Evolutionary conservation across 108 stramenopile species (phyloP).

Genomic region (Cyclotella sp.): DNA sequence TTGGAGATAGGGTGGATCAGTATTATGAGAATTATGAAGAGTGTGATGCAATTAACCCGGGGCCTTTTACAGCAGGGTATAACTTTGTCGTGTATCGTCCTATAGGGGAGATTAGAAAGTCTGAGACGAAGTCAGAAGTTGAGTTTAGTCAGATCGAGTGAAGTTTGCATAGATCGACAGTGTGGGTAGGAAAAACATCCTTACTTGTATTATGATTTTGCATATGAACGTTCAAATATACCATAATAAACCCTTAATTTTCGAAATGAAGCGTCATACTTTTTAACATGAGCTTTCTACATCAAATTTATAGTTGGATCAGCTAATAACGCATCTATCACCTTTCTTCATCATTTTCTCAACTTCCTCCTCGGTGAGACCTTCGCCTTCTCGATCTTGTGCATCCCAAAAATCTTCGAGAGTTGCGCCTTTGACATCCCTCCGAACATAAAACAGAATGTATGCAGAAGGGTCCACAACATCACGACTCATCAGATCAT

Average conservation of each 20-base stretch:
- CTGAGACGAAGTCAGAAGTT: constrained; percentile 51
- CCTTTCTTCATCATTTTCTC: constrained; percentile 76
- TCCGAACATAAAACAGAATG: constrained; percentile 88
- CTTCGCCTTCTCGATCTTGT: constrained; percentile 68
- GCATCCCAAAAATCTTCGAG: constrained; percentile 90
- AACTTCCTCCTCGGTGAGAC: constrained; percentile 86
- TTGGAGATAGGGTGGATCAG: constrained; percentile 69
- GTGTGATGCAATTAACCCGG: constrained; percentile 66
- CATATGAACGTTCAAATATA: no score
- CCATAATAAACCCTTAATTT: no score
- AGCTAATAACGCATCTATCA: constrained; percentile 77
- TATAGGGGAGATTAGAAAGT: constrained; percentile 34
- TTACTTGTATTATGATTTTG: no score
- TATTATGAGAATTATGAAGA: constrained; percentile 62
- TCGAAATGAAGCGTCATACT: no score
- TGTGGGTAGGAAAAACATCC: neutral
- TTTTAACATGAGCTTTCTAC: neutral
- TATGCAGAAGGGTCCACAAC: constrained; percentile 91
- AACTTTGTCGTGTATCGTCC: constrained; percentile 67
- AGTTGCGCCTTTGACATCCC: constrained; percentile 79
- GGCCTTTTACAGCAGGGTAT: constrained; percentile 56
- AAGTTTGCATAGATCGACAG: neutral
- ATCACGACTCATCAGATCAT: constrained; percentile 80
- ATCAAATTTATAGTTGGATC: neutral
- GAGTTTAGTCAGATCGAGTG: constrained; percentile 53